These are phyloP conservation scores for Geranium brycei DNA, from an alignment of 345 rosid species.

Conservation along the genomic window DNA sequence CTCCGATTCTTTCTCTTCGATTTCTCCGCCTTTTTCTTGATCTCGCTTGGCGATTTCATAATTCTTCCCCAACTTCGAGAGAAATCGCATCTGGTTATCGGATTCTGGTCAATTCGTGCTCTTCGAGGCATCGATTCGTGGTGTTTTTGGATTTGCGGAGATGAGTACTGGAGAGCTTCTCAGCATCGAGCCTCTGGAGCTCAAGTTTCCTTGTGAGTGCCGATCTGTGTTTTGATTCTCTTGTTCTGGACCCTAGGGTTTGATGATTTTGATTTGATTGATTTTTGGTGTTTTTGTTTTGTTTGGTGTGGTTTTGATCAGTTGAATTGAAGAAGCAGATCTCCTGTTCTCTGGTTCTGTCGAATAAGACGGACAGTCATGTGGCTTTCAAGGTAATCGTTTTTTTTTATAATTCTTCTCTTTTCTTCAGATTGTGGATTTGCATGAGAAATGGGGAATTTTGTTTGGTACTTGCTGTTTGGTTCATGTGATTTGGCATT, in stretches of 20 bases:
- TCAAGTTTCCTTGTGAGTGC: constrained; percentile 53
- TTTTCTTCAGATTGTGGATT: background rate
- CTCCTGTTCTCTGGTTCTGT: constrained; percentile 61
- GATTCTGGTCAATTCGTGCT: too few relatives aligned
- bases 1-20: too few relatives aligned
- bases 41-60: too few relatives aligned
- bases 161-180: constrained; percentile 71
- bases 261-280: constrained; percentile 9
- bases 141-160: background rate
- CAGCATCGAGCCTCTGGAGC: constrained; percentile 65
- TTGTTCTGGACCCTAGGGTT: background rate
- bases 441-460: too few relatives aligned
- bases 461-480: too few relatives aligned
- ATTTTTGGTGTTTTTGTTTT: constrained; percentile 7
- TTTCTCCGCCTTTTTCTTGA: too few relatives aligned
- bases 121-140: too few relatives aligned
- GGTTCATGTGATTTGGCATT: too few relatives aligned
- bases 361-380: constrained; percentile 49
- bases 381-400: constrained; percentile 65
- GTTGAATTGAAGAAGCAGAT: constrained; percentile 88
- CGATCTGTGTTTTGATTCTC: background rate
- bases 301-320: constrained; percentile 14
- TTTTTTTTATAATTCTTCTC: background rate
- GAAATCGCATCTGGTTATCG: too few relatives aligned
- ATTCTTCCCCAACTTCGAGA: too few relatives aligned